Evolutionary conservation across 2,329 filamentous ascomycete species (phyloP).

Genomic region (Neonectria hederae): DNA sequence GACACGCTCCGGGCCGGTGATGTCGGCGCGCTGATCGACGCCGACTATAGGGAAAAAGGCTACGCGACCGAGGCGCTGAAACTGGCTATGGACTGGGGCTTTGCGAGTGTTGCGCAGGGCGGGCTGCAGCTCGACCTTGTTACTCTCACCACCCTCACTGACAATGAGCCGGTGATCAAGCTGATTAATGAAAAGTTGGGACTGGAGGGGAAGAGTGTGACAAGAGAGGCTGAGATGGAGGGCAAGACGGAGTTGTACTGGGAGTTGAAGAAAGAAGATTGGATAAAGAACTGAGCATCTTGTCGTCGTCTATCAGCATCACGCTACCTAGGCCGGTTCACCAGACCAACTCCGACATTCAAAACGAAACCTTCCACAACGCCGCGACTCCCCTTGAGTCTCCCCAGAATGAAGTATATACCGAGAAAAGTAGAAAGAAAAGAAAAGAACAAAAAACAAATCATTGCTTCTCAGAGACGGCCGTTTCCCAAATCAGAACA

Average conservation of each 20-base stretch:
- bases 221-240: slow-evolving; percentile 1
- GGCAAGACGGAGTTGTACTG: slow-evolving; percentile 19
- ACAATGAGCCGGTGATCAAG: slow-evolving; percentile 8
- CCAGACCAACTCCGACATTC: slow-evolving; percentile 10
- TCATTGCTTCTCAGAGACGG: slow-evolving; percentile 17
- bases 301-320: slow-evolving; percentile 15
- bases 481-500: slow-evolving; percentile 42
- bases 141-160: slow-evolving; percentile 12
- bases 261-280: slow-evolving; percentile 15
- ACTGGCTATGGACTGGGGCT: slow-evolving; percentile 15
- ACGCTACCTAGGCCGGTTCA: slow-evolving; percentile 4
- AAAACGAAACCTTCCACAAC: slow-evolving; percentile 6
- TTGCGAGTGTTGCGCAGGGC: slow-evolving; percentile 3
- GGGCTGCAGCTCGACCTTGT: slow-evolving; percentile 15
- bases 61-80: slow-evolving; percentile 19
- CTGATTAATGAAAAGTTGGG: slow-evolving; percentile 13
- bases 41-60: slow-evolving; percentile 13
- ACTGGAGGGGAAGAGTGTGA: not conserved
- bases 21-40: slow-evolving; percentile 15
- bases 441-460: not conserved
- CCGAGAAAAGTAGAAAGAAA: not conserved
- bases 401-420: not conserved
- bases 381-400: slow-evolving; percentile 14
- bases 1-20: slow-evolving; percentile 5
- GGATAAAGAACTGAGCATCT: slow-evolving; percentile 17